Base-by-base conservation (phyloP, 1,284 basidiomycete species). In the Gymnopus androsaceus region DNA sequence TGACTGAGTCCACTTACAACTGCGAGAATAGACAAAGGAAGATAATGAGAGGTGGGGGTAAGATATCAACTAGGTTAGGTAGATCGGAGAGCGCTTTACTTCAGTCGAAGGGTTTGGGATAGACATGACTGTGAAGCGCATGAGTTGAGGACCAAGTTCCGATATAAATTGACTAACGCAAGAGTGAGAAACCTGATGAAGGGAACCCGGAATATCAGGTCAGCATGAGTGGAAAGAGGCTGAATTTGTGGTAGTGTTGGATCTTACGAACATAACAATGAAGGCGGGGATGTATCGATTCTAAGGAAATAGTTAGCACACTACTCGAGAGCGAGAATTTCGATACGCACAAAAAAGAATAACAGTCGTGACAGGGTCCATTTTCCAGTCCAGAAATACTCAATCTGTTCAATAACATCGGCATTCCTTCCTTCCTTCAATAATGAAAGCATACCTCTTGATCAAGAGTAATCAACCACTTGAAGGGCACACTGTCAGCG, bases 391-490 rank as follows among this genome's bases (percentile, higher is more conserved):
- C 74, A 76, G 54, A 75, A 76, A 53, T 72, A 69, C 48, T 66
- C 61, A 4, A 70, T 62, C 74, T 75, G 36, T 17, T 54, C 15
- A 6, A 14, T 30, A 12, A 51, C 33, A 49, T 7, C 28, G 31
- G 19, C 46, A 14, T 15, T 23, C 6, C 4, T 14, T 7, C 12
- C 15, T 42, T 17, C 23, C 23, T 11, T 27, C 25, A 17, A 50
- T 15, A 23, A 8, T 27, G 48, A 38, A 9, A 23, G 31, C 8
- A 27, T 45, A 71, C 73, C 65, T 76, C 74, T 36, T 72, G 65
- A 51, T 73, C 71, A 14, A 76, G 51, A 11, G 73, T 76, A 54
- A 75, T 66, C 33, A 68, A n/a, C 61, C 71, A 74, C 60, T 76
- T 41, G 23, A 4, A 17, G 30, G 27, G 21, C n/a, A n/a, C n/a